Percentiles rank a stretch among this genome's conserved stretches.
phyloP scores from a whole-genome alignment of 2,329 filamentous ascomycete species.

The Pestalotiopsis sp. region DNA sequence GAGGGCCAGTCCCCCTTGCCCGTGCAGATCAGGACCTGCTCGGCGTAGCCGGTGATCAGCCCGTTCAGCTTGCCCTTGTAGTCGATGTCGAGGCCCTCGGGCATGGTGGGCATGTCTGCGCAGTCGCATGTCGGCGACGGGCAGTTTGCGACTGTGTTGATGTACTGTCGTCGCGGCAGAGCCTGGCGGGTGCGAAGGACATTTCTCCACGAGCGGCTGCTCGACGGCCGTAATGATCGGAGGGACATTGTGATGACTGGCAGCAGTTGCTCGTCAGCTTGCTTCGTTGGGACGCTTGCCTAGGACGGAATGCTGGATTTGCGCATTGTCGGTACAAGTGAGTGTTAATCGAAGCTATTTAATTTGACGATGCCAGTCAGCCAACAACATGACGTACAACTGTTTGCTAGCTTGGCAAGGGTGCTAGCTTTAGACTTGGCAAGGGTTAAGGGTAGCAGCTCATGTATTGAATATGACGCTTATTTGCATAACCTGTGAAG shows the following conservation, averaged over 20 bases:
- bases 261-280: no score
- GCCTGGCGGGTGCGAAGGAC: not conserved
- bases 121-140: conserved; percentile 78
- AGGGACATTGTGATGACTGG: not conserved
- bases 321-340: not conserved
- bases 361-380: not conserved
- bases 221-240: conserved; percentile 3
- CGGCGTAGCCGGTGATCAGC: conserved; percentile 75
- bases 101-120: conserved; percentile 64
- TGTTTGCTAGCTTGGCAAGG: not conserved
- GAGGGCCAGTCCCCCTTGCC: conserved; percentile 80
- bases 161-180: conserved; percentile 4
- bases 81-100: conserved; percentile 74
- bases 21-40: conserved; percentile 84
- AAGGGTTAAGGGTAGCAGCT: not conserved
- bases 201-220: conserved; percentile 10
- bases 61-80: conserved; percentile 69
- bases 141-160: conserved; percentile 55
- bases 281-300: not conserved
- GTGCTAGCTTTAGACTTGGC: not conserved
- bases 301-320: not conserved
- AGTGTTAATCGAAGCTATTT: not conserved
- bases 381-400: not conserved
- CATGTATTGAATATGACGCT: not conserved
- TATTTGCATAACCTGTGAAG: not conserved